Conservation (phyloP, 2,329 filamentous ascomycete species). For the Phyllosticta capitalensis region DNA sequence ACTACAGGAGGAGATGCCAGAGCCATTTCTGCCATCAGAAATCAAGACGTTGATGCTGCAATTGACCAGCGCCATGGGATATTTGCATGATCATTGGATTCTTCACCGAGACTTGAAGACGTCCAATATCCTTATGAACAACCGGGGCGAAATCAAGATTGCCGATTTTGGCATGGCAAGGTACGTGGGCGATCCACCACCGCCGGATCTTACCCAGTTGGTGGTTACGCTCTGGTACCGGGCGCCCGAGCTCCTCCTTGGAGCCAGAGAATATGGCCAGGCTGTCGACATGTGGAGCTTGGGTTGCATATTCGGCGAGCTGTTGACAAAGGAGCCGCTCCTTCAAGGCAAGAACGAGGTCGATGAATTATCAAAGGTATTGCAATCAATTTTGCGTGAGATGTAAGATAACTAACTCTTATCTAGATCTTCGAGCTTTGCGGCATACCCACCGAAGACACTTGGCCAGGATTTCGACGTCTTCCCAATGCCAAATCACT, state of each 20-base stretch:
- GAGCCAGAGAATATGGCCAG: constrained; percentile 61
- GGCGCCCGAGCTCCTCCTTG: constrained; percentile 79
- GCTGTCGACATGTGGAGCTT: constrained; percentile 93
- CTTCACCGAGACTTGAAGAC: constrained; percentile 86
- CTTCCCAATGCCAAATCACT: constrained; percentile 79
- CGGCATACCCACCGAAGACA: constrained; percentile 71
- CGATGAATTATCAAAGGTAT: constrained; percentile 65
- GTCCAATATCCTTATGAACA: constrained; percentile 88
- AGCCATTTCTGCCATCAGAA: constrained; percentile 87
- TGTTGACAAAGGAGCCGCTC: constrained; percentile 72
- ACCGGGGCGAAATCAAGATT: constrained; percentile 87
- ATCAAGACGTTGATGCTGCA: constrained; percentile 84
- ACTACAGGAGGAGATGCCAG: constrained; percentile 85
- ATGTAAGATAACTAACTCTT: not conserved
- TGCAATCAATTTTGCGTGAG: constrained; percentile 15
- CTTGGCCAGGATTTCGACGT: constrained; percentile 78
- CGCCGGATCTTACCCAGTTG: constrained; percentile 71
- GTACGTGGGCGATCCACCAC: constrained; percentile 68
- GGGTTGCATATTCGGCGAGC: constrained; percentile 90
- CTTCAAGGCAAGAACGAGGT: constrained; percentile 89
- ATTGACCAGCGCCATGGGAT: constrained; percentile 68
- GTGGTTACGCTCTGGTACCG: constrained; percentile 98
- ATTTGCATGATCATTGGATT: constrained; percentile 84
- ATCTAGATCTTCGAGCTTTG: constrained; percentile 72
- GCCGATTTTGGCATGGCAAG: constrained; percentile 98